These are phyloP conservation scores for Solanum arcanum DNA, from an alignment of 257 asterid species.

Conservation along the genomic window DNA sequence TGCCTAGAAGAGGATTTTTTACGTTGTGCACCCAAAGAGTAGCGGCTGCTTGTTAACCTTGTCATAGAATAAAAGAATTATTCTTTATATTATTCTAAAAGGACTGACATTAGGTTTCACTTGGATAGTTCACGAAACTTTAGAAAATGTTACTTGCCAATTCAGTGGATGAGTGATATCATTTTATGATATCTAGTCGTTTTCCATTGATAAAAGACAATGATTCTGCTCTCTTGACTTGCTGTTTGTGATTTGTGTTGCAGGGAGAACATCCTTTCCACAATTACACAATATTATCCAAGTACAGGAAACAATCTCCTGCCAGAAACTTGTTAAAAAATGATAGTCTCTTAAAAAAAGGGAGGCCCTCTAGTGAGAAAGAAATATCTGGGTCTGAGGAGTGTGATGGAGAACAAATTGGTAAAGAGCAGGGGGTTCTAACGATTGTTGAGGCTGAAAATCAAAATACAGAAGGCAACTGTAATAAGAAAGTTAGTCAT, in stretches of 20 bases:
- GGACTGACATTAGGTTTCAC: background rate
- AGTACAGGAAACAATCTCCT: constrained; percentile 46
- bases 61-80: background rate
- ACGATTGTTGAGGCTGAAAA: constrained; percentile 10
- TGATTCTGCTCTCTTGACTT: background rate
- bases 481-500: constrained; percentile 7
- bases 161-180: background rate
- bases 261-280: constrained; percentile 97
- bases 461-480: background rate
- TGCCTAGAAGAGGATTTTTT: background rate
- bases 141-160: background rate
- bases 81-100: background rate
- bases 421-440: constrained; percentile 17
- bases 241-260: constrained; percentile 12
- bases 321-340: constrained; percentile 16
- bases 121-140: background rate
- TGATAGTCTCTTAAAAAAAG: constrained; percentile 9
- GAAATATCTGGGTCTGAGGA: constrained; percentile 32
- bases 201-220: background rate
- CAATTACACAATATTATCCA: constrained; percentile 76
- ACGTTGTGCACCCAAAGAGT: background rate
- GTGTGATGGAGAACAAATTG: constrained; percentile 34
- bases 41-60: background rate
- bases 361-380: constrained; percentile 11
- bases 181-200: background rate